Percentiles rank a stretch among this genome's conserved stretches.
phyloP scores from a whole-genome alignment of 139 green algal genomes.

The Tetraselmis striata region DNA sequence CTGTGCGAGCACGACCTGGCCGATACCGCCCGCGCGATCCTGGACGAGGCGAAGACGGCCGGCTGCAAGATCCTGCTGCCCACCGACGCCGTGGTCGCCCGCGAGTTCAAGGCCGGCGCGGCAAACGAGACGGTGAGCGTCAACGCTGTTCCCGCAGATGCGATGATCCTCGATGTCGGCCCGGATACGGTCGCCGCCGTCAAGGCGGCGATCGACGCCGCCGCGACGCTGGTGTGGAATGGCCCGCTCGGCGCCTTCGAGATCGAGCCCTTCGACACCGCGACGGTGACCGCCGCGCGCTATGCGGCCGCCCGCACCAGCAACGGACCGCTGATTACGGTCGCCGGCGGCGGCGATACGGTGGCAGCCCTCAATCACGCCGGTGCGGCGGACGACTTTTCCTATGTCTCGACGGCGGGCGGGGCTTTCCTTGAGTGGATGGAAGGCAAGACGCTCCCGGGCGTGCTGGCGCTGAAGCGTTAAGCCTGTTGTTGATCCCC shows the following conservation, averaged over 20 bases:
- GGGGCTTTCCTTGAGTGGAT: constrained; percentile 45
- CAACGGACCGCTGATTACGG: too few relatives aligned
- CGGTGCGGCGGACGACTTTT: constrained; percentile 13
- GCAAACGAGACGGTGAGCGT: constrained; percentile 22
- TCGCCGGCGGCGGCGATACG: constrained; percentile 34
- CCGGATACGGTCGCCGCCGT: constrained; percentile 22
- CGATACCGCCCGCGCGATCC: too few relatives aligned
- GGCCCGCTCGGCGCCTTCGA: constrained; percentile 40
- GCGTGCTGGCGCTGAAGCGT: constrained; percentile 29
- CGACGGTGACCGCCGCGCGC: constrained; percentile 29
- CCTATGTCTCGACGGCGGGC: constrained; percentile 40
- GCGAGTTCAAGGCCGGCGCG: constrained; percentile 17
- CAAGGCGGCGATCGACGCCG: constrained; percentile 15
- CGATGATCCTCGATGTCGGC: constrained; percentile 41
- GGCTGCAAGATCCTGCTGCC: constrained; percentile 43
- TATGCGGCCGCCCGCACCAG: too few relatives aligned
- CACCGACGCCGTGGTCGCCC: constrained; percentile 31
- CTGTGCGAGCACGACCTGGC: constrained; percentile 45
- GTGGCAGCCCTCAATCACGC: too few relatives aligned
- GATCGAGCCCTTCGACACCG: constrained; percentile 28
- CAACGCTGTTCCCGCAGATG: constrained; percentile 14
- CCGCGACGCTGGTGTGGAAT: constrained; percentile 51
- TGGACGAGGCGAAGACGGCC: constrained; percentile 14
- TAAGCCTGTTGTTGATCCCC: constrained; percentile 13
- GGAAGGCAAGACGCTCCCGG: constrained; percentile 32